Conservation (phyloP, 371 early-diverging fungal genomes). For the Lichtheimia hyalospora region DNA sequence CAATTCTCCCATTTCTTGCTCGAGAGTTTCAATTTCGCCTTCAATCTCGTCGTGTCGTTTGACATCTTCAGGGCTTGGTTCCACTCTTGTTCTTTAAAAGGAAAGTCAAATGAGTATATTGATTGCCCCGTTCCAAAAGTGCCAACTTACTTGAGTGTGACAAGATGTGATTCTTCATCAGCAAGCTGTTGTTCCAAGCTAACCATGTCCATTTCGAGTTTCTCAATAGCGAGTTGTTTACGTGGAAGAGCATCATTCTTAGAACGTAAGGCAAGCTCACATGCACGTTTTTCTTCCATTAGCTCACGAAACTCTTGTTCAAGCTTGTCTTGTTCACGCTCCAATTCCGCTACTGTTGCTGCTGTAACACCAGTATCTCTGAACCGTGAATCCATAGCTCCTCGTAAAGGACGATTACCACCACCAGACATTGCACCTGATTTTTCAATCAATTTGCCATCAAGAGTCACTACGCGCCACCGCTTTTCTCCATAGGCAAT, state of each 20-base stretch:
- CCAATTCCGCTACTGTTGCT: conserved; percentile 55
- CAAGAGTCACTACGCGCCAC: conserved; percentile 95
- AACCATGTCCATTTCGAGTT: conserved; percentile 75
- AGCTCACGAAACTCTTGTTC: conserved; percentile 58
- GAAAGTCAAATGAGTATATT: no score
- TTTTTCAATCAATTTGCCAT: conserved; percentile 95
- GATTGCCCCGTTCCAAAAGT: no score
- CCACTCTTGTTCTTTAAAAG: conserved; percentile 28
- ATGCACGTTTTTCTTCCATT: conserved; percentile 47
- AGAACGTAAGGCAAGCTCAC: conserved; percentile 54
- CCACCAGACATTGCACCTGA: conserved; percentile 99
- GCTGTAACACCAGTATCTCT: conserved; percentile 59
- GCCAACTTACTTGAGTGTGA: conserved; percentile 49
- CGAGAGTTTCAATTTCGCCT: conserved; percentile 42
- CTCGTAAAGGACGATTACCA: conserved; percentile 69
- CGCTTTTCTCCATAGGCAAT: conserved; percentile 87
- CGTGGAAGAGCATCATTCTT: conserved; percentile 62
- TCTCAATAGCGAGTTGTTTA: conserved; percentile 66
- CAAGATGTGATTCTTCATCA: conserved; percentile 60
- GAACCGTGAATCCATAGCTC: conserved; percentile 87
- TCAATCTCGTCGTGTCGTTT: conserved; percentile 34
- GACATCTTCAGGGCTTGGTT: conserved; percentile 53
- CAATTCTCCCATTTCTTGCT: conserved; percentile 39
- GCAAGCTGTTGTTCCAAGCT: conserved; percentile 62
- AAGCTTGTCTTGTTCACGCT: conserved; percentile 56